Percentiles rank a stretch among this genome's conserved stretches.
Conservation (phyloP, 2,329 filamentous ascomycete species). For the Arthrobotrys megalospora region DNA sequence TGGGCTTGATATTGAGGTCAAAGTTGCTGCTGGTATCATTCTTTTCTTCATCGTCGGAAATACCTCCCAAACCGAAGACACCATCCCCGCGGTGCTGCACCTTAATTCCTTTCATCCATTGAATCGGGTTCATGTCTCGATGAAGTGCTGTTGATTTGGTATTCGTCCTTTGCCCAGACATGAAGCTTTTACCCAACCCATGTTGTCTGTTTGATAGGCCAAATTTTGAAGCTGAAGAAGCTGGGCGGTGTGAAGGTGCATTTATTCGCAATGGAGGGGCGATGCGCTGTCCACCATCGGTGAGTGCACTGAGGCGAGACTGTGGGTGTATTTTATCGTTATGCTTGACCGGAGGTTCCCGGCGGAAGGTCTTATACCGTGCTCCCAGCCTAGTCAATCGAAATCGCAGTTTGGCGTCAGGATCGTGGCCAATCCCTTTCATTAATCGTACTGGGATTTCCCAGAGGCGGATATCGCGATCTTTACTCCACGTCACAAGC, state of each 20-base stretch:
- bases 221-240: slow-evolving; percentile 37
- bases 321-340: slow-evolving; percentile 30
- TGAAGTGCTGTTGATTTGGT: slow-evolving; percentile 52
- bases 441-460: slow-evolving; percentile 67
- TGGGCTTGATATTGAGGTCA: slow-evolving; percentile 40
- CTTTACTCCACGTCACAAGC: slow-evolving; percentile 91
- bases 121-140: slow-evolving; percentile 73
- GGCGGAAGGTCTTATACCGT: slow-evolving; percentile 85
- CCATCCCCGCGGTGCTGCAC: slow-evolving; percentile 69
- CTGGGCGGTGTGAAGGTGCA: slow-evolving; percentile 39
- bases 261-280: slow-evolving; percentile 34
- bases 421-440: slow-evolving; percentile 64
- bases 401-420: slow-evolving; percentile 64
- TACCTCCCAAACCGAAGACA: slow-evolving; percentile 56
- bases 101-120: slow-evolving; percentile 78
- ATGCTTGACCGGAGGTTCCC: slow-evolving; percentile 71
- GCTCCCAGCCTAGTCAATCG: slow-evolving; percentile 84
- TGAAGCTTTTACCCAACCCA: slow-evolving; percentile 50
- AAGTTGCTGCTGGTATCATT: slow-evolving; percentile 26
- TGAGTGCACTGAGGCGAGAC: slow-evolving; percentile 28
- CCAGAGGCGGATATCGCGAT: slow-evolving; percentile 85
- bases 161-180: slow-evolving; percentile 52
- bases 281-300: slow-evolving; percentile 35
- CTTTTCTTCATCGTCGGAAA: slow-evolving; percentile 40
- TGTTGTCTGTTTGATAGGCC: slow-evolving; percentile 27